phyloP scores from a whole-genome alignment of 2,329 filamentous ascomycete species.

The Fusarium pseudograminearum region DNA sequence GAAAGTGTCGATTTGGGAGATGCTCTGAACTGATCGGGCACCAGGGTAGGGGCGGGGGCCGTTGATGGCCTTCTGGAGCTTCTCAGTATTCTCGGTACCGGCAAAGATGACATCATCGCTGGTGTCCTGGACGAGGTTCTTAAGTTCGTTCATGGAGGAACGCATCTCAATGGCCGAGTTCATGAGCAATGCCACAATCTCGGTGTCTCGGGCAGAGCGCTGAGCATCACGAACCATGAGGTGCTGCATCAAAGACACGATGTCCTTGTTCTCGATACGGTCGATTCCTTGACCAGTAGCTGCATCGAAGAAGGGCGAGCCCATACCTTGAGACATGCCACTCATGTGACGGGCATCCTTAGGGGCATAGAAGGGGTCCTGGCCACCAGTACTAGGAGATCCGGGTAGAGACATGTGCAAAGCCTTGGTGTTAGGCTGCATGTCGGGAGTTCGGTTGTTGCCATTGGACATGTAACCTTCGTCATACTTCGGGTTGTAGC shows the following conservation, averaged over 20 bases:
- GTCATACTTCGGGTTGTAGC: constrained; percentile 73
- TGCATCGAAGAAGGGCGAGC: constrained; percentile 89
- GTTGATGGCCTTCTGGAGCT: constrained; percentile 83
- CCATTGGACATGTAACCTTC: constrained; percentile 92
- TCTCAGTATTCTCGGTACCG: constrained; percentile 87
- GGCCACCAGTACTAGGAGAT: constrained; percentile 61
- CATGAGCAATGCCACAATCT: constrained; percentile 94
- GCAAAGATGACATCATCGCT: constrained; percentile 86
- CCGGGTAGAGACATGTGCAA: constrained; percentile 60
- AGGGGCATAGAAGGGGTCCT: constrained; percentile 75
- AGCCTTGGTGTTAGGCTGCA: constrained; percentile 67
- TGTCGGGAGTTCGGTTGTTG: constrained; percentile 66
- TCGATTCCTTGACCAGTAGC: constrained; percentile 90
- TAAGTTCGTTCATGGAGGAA: constrained; percentile 95
- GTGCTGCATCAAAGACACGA: constrained; percentile 97
- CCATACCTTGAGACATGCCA: constrained; percentile 92
- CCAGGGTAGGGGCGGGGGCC: constrained; percentile 87
- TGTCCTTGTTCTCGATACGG: constrained; percentile 93
- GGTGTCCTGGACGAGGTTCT: constrained; percentile 88
- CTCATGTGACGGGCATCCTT: constrained; percentile 76
- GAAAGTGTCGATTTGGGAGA: constrained; percentile 65
- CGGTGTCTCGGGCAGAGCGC: constrained; percentile 93
- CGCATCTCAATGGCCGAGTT: constrained; percentile 97
- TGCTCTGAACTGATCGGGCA: constrained; percentile 69
- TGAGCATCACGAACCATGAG: constrained; percentile 97